Percentiles rank a stretch among this genome's conserved stretches.
Conservation (phyloP, 306 rosid genomes). For the Spatholobus suberectus region DNA sequence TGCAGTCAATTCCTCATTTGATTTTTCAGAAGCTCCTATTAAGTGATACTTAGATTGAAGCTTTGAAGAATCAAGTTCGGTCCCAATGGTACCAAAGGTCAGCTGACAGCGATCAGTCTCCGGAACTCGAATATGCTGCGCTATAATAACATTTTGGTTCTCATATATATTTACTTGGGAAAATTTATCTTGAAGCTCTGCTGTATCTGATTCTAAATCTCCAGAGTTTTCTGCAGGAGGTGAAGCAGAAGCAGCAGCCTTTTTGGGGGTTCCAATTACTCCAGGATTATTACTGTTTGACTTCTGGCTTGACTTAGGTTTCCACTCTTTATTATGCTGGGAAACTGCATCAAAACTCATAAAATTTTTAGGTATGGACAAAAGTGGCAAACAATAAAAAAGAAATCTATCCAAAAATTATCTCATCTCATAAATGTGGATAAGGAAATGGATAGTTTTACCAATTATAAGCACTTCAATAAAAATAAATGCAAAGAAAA, state of each 20-base stretch:
- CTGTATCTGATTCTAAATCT: constrained; percentile 58
- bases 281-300: constrained; percentile 63
- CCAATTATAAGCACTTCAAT: background rate
- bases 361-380: constrained; percentile 36
- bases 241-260: constrained; percentile 61
- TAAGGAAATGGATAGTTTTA: background rate
- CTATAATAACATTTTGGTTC: constrained; percentile 85
- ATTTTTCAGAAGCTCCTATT: constrained; percentile 58
- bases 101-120: constrained; percentile 81
- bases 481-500: background rate
- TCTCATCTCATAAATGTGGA: background rate
- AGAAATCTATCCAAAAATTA: constrained; percentile 6
- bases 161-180: constrained; percentile 62
- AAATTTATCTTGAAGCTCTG: constrained; percentile 68
- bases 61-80: constrained; percentile 62
- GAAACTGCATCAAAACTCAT: constrained; percentile 66
- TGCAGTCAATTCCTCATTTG: constrained; percentile 54
- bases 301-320: constrained; percentile 92
- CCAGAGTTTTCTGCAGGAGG: constrained; percentile 60
- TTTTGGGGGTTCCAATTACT: constrained; percentile 84
- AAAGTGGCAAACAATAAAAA: constrained; percentile 24
- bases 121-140: constrained; percentile 87
- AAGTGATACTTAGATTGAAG: constrained; percentile 55
- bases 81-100: constrained; percentile 92
- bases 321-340: constrained; percentile 94